These are phyloP conservation scores for Asterionellopsis glacialis DNA, from an alignment of 108 stramenopile genomes.

Conservation along the genomic window DNA sequence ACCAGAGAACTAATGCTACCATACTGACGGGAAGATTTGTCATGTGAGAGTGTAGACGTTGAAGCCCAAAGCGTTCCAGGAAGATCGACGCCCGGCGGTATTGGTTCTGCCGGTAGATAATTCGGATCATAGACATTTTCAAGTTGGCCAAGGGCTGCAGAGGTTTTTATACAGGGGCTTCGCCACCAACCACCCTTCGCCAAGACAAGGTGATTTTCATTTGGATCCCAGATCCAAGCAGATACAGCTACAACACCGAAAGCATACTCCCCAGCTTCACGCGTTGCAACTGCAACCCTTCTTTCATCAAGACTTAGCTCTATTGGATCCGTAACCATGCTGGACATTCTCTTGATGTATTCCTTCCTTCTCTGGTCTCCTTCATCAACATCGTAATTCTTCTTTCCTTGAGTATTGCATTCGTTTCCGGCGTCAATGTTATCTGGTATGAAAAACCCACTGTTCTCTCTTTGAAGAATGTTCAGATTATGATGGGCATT, in stretches of 20 bases:
- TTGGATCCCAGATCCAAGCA: slow-evolving; percentile 18
- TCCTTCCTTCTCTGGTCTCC: no score
- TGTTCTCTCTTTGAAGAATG: no score
- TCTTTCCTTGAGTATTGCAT: no score
- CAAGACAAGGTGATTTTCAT: neutral
- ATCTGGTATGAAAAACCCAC: no score
- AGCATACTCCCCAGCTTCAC: slow-evolving; percentile 7
- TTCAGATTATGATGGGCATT: no score
- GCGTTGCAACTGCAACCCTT: neutral
- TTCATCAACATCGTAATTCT: no score
- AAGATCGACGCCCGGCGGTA: slow-evolving; percentile 30
- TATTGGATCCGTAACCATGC: no score
- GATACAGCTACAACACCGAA: slow-evolving; percentile 11
- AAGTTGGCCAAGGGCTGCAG: slow-evolving; percentile 5
- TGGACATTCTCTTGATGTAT: no score
- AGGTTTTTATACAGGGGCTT: neutral
- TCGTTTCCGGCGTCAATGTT: no score
- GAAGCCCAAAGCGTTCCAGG: slow-evolving; percentile 32
- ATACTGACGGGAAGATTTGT: neutral
- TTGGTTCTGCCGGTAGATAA: slow-evolving; percentile 12
- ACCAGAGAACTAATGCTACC: neutral
- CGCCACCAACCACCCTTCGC: slow-evolving; percentile 12
- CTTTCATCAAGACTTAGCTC: slow-evolving; percentile 2
- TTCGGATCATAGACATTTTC: slow-evolving; percentile 11
- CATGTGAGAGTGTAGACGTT: neutral